phyloP scores from a whole-genome alignment of 768 basidiomycete species.

The Amanita inopinata region DNA sequence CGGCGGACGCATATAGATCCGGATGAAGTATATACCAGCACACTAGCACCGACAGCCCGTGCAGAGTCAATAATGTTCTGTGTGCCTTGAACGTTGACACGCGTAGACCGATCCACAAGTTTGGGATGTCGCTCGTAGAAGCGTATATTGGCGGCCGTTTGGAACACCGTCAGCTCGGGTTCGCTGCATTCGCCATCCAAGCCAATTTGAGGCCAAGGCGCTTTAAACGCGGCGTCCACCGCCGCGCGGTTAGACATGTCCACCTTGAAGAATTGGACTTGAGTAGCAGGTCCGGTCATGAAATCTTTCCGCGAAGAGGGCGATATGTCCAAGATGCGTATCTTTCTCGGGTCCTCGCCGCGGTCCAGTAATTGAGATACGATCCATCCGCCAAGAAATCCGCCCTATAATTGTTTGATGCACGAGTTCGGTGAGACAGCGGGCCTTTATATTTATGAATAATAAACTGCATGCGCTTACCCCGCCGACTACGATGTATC shows the following conservation, averaged over 20 bases:
- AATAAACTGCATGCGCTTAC: conserved; percentile 28
- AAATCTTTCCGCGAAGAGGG: conserved; percentile 49
- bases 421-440: neutral
- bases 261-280: conserved; percentile 47
- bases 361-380: conserved; percentile 56
- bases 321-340: conserved; percentile 62
- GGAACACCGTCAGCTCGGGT: conserved; percentile 54
- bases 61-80: conserved; percentile 56
- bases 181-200: conserved; percentile 15
- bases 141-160: conserved; percentile 70
- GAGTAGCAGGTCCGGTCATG: conserved; percentile 36
- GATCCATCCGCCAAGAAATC: conserved; percentile 75
- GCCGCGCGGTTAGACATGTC: conserved; percentile 47
- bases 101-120: conserved; percentile 44
- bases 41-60: conserved; percentile 40
- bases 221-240: conserved; percentile 50
- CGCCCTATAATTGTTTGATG: conserved; percentile 34
- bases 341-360: conserved; percentile 57
- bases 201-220: conserved; percentile 48
- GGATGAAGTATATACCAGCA: conserved; percentile 66
- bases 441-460: neutral
- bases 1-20: conserved; percentile 52
- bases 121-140: conserved; percentile 56
- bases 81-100: conserved; percentile 61
- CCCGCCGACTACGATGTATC: conserved; percentile 72